Percentiles rank a stretch among this genome's conserved stretches.
phyloP scores from a whole-genome alignment of 2,329 filamentous ascomycete genomes.

The Tolypocladium endophyticum region DNA sequence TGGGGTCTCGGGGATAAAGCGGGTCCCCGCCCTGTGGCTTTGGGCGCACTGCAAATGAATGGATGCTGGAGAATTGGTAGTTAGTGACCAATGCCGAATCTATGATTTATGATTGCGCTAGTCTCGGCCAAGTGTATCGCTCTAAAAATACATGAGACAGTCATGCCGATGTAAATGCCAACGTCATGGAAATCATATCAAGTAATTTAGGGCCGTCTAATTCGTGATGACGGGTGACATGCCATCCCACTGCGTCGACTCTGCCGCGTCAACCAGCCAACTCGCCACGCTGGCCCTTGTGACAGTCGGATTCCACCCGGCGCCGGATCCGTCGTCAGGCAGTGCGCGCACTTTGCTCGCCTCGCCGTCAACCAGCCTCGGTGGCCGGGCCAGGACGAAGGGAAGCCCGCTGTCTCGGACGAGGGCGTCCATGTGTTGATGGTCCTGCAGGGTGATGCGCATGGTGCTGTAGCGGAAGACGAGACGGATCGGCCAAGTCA shows the following conservation, averaged over 20 bases:
- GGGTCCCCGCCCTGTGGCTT: not conserved
- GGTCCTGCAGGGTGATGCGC: conserved; percentile 33
- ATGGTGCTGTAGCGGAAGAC: conserved; percentile 36
- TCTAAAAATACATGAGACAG: not conserved
- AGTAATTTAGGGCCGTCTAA: not conserved
- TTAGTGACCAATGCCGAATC: conserved; percentile 16
- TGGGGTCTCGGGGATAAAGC: not conserved
- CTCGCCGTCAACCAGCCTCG: conserved; percentile 29
- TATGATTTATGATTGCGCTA: not conserved
- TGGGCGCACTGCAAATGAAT: not conserved
- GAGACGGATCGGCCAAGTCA: conserved; percentile 28
- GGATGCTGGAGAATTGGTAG: not conserved
- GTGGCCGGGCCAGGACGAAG: conserved; percentile 32
- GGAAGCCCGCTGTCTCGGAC: conserved; percentile 19
- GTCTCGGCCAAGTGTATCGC: not conserved
- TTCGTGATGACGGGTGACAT: conserved; percentile 32
- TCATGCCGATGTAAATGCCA: not conserved
- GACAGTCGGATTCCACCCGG: conserved; percentile 26
- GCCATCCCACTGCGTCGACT: conserved; percentile 28
- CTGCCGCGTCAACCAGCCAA: conserved; percentile 33
- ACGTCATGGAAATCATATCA: not conserved
- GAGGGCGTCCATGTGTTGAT: conserved; percentile 32
- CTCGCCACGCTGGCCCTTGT: conserved; percentile 28
- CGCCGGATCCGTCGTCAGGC: conserved; percentile 29
- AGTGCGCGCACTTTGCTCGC: conserved; percentile 24